phyloP scores from a whole-genome alignment of 192 early-diverging fungal species.

The Irineochytrium annulatum region DNA sequence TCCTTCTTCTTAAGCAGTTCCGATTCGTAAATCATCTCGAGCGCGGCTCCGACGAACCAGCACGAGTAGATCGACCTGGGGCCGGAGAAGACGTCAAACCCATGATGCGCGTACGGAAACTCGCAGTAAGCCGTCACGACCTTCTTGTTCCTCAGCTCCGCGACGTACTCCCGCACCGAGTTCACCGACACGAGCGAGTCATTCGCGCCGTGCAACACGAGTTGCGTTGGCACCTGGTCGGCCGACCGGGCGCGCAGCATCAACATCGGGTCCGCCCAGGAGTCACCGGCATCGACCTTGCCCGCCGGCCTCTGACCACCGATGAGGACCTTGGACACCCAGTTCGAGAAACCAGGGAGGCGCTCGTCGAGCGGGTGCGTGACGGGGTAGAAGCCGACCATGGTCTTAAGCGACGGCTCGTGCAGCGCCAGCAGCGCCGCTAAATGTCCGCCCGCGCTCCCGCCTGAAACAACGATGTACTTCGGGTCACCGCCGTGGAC shows the following conservation, averaged over 20 bases:
- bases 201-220: constrained; percentile 20
- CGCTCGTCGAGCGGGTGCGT: background rate
- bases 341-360: background rate
- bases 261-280: constrained; percentile 29
- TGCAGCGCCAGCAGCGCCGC: constrained; percentile 49
- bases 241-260: too few relatives aligned
- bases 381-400: constrained; percentile 55
- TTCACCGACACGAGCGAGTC: constrained; percentile 32
- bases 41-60: constrained; percentile 7
- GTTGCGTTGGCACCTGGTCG: too few relatives aligned
- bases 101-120: constrained; percentile 17
- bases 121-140: constrained; percentile 21
- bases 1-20: background rate
- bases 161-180: constrained; percentile 28
- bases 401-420: constrained; percentile 36
- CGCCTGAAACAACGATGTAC: constrained; percentile 57
- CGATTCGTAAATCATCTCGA: constrained; percentile 8
- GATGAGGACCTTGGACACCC: constrained; percentile 9
- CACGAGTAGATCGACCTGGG: constrained; percentile 9
- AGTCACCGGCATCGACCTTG: constrained; percentile 6
- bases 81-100: constrained; percentile 15
- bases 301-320: background rate
- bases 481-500: constrained; percentile 62
- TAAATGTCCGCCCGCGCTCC: constrained; percentile 55
- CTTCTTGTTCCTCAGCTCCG: constrained; percentile 9